Evolutionary conservation across 2,329 filamentous ascomycete species (phyloP).

Genomic region (Fusarium poae): DNA sequence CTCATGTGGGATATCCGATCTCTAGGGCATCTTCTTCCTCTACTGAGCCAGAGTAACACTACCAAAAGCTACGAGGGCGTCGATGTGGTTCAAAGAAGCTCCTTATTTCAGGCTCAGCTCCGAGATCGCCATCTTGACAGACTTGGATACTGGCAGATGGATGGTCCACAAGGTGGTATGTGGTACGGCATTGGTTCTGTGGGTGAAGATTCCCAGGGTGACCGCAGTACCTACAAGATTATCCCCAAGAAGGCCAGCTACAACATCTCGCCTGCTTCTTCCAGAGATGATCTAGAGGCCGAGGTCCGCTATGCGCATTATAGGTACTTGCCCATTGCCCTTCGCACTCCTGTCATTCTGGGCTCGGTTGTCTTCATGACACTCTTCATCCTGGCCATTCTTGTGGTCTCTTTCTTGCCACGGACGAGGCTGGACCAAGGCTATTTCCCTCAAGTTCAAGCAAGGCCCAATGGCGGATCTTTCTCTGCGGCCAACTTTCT

Average conservation of each 20-base stretch:
- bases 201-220: constrained; percentile 49
- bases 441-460: constrained; percentile 77
- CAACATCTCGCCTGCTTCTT: constrained; percentile 51
- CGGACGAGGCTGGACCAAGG: constrained; percentile 74
- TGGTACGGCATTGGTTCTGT: constrained; percentile 82
- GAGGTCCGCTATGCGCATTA: constrained; percentile 55
- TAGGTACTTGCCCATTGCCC: constrained; percentile 81
- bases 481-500: constrained; percentile 92
- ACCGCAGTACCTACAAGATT: constrained; percentile 44
- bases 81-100: constrained; percentile 63
- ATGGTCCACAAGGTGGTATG: constrained; percentile 72
- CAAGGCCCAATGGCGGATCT: constrained; percentile 69
- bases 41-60: constrained; percentile 85
- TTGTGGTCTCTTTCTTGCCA: constrained; percentile 83
- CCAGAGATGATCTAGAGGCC: constrained; percentile 48
- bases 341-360: constrained; percentile 75
- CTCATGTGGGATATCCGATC: constrained; percentile 88
- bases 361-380: constrained; percentile 72
- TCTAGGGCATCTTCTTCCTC: constrained; percentile 81
- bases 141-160: constrained; percentile 88
- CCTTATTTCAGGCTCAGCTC: constrained; percentile 66
- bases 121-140: constrained; percentile 72
- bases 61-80: constrained; percentile 79
- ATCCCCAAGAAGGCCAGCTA: constrained; percentile 50
- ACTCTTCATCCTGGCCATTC: constrained; percentile 75